Evolutionary conservation across 2,329 filamentous ascomycete species (phyloP), one percentile per base, ranked within the genome.

Genomic region (Geoglossum cookeanum): DNA sequence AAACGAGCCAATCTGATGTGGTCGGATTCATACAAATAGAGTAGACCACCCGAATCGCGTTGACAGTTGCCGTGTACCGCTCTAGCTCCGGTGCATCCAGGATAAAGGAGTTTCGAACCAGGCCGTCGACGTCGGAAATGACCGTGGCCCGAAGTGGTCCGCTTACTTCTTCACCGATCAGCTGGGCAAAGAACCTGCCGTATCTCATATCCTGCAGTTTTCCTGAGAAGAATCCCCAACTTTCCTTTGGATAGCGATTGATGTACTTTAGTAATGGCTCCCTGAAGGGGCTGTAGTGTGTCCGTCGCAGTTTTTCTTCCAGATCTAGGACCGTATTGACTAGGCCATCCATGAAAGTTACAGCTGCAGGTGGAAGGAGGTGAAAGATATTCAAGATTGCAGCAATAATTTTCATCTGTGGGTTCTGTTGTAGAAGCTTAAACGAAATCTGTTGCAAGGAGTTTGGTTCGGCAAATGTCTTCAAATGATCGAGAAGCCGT

Each of bases 351-450:
- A 97, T 89, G 68, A 98, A 98, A 15, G 84, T 82, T 59, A 90
- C 87, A 1, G 94, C 94, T 8, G 88, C 88, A 0, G 87, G 78
- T 0, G 94, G 92, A 3, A 99, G 76, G n/a, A 98, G 77, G 67
- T 97, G 90, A 68, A 98, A 98, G 58, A 98, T 91, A 66, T 95
- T 92, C 68, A 98, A 85, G 57, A 97, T 94, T 0, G 91, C 87
- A 2, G 89, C 86, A 42, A 97, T 88, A 52, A 97, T 85, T 71
- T 92, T 94, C 84, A 98, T 95, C 63, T 87, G 83, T 13, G 80
- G 79, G 63, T 92, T 86, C 66, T 97, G 90, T 68, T 98, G 94
- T 59, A 97, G 87, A 62, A 96, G 83, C 1, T 85, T 90, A 69
- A 98, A 98, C 0, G 91, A 96, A 1, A 92, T 87, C 65, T 90